Percentiles rank a stretch among this genome's conserved stretches.
phyloP scores from a whole-genome alignment of 2,329 filamentous ascomycete genomes.

The Penicillium brasilianum region DNA sequence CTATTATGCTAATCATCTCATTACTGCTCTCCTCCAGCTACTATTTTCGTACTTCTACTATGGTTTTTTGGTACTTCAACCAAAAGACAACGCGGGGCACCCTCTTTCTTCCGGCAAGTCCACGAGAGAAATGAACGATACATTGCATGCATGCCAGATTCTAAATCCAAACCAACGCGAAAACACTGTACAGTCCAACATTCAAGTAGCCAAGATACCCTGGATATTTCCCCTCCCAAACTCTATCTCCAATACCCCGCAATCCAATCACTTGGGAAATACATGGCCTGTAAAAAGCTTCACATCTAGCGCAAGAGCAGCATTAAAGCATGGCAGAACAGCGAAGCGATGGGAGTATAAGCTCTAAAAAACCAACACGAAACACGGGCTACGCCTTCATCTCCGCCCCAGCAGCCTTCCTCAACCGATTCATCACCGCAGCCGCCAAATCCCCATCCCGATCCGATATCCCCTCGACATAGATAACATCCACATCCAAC shows the following conservation, averaged over 20 bases:
- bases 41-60: too few relatives aligned
- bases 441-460: conserved; percentile 77
- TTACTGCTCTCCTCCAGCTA: too few relatives aligned
- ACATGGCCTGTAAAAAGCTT: conserved; percentile 17
- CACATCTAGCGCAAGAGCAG: too few relatives aligned
- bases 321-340: too few relatives aligned
- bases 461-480: conserved; percentile 83
- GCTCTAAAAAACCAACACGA: background rate
- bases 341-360: background rate
- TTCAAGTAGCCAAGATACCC: too few relatives aligned
- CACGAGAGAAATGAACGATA: conserved; percentile 6
- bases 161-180: background rate
- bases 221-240: background rate
- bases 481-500: conserved; percentile 77
- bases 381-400: conserved; percentile 50
- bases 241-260: conserved; percentile 9
- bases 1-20: too few relatives aligned
- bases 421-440: conserved; percentile 81
- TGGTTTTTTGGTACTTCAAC: too few relatives aligned
- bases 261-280: conserved; percentile 2
- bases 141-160: background rate
- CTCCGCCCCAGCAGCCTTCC: conserved; percentile 72
- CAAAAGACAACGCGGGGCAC: background rate
- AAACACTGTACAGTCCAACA: background rate
- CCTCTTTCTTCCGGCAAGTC: conserved; percentile 3